A percentile compares a stretch with the other conserved stretches of the same genome.
Conservation (phyloP, 495 filamentous ascomycete species). For the Cudoniella acicularis region DNA sequence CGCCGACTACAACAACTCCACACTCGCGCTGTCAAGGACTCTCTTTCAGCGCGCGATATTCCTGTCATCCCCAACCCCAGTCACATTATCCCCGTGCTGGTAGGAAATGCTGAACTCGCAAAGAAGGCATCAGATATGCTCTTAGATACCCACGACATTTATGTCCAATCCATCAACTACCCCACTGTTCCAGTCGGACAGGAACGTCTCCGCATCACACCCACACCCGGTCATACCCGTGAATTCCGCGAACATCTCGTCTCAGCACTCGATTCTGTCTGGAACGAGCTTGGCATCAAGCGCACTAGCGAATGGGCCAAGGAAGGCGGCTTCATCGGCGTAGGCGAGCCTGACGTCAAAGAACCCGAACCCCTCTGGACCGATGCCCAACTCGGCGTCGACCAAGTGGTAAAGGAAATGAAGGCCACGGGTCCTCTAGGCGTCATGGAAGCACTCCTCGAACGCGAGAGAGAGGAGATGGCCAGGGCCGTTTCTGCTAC, state of each 20-base stretch:
- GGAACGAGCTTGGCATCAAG: constrained; percentile 84
- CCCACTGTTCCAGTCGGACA: constrained; percentile 95
- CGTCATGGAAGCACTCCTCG: constrained; percentile 38
- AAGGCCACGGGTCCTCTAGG: constrained; percentile 40
- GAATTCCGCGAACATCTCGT: constrained; percentile 81
- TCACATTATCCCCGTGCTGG: constrained; percentile 91
- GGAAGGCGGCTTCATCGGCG: constrained; percentile 89
- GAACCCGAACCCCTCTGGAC: constrained; percentile 77
- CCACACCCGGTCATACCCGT: constrained; percentile 85
- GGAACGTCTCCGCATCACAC: constrained; percentile 91
- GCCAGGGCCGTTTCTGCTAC: constrained; percentile 35
- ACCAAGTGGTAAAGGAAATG: constrained; percentile 46
- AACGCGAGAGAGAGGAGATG: constrained; percentile 38
- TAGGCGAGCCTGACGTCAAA: constrained; percentile 63
- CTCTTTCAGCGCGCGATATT: constrained; percentile 71
- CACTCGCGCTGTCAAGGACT: constrained; percentile 85
- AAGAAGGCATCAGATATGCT: constrained; percentile 86
- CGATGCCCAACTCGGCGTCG: constrained; percentile 75
- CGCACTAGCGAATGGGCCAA: constrained; percentile 86
- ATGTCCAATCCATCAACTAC: constrained; percentile 99
- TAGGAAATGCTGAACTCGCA: constrained; percentile 91
- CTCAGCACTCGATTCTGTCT: constrained; percentile 80
- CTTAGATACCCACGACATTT: constrained; percentile 83
- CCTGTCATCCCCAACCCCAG: constrained; percentile 98
- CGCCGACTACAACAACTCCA: constrained; percentile 90